A percentile compares a stretch with the other conserved stretches of the same genome.
These are phyloP conservation scores for Gleditsia sinensis DNA, from an alignment of 306 rosid genomes.

Conservation along the genomic window DNA sequence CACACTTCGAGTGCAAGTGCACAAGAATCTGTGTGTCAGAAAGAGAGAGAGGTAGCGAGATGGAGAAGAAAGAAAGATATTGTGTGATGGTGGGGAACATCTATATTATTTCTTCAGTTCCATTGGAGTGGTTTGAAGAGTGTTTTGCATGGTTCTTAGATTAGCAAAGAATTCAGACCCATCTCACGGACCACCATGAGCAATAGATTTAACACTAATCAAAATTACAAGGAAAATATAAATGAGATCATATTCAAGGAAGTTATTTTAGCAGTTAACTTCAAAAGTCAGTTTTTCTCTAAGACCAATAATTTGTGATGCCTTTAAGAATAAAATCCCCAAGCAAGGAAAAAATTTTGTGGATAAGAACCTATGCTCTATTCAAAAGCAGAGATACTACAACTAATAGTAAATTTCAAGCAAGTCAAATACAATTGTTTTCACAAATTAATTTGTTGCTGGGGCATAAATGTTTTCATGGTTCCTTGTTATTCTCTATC, in stretches of 20 bases:
- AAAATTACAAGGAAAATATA: slow-evolving; percentile 16
- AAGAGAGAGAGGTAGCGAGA: not conserved
- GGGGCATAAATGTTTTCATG: not conserved
- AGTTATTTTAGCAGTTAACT: slow-evolving; percentile 29
- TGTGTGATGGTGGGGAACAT: slow-evolving; percentile 34
- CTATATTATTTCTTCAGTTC: slow-evolving; percentile 16
- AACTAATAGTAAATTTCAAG: slow-evolving; percentile 40
- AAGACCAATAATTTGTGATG: not conserved
- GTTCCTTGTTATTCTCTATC: slow-evolving; percentile 2
- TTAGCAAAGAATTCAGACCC: slow-evolving; percentile 16
- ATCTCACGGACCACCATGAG: slow-evolving; percentile 25
- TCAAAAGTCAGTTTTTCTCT: slow-evolving; percentile 24
- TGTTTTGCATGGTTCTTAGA: slow-evolving; percentile 26
- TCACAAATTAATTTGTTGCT: not conserved
- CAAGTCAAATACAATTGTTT: slow-evolving; percentile 40
- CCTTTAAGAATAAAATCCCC: slow-evolving; percentile 43
- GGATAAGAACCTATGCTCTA: slow-evolving; percentile 62
- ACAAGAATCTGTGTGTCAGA: not conserved
- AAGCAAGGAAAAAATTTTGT: slow-evolving; percentile 40
- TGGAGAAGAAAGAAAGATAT: not conserved
- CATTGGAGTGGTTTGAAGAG: slow-evolving; percentile 22
- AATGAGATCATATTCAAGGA: slow-evolving; percentile 38
- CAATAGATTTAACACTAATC: slow-evolving; percentile 12
- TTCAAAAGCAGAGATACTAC: slow-evolving; percentile 36
- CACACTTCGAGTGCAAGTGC: not conserved